These are phyloP conservation scores for Colletotrichum liriopes DNA, from an alignment of 2,329 filamentous ascomycete species.

Conservation along the genomic window DNA sequence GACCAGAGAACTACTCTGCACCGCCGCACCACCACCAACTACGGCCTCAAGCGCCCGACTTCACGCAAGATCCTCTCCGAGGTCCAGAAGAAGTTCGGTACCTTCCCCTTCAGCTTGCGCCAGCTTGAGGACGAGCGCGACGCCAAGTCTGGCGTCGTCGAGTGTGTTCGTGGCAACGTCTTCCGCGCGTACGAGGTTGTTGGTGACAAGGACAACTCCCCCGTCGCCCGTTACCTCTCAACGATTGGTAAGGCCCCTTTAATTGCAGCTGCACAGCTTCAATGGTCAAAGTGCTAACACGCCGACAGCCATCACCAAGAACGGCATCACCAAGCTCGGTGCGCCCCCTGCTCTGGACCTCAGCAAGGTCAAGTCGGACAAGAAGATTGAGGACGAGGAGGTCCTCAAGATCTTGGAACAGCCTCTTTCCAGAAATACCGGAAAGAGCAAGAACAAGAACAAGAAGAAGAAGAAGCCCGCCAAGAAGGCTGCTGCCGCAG, in stretches of 20 bases:
- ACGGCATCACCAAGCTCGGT: constrained; percentile 90
- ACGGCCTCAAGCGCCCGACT: constrained; percentile 93
- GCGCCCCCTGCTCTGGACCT: constrained; percentile 83
- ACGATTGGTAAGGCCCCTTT: constrained; percentile 84
- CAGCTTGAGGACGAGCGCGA: constrained; percentile 97
- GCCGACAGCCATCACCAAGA: constrained; percentile 90
- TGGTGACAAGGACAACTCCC: constrained; percentile 89
- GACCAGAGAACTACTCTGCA: constrained; percentile 92
- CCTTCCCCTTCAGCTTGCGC: constrained; percentile 96
- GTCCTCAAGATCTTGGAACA: constrained; percentile 94
- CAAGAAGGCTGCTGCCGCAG: constrained; percentile 59
- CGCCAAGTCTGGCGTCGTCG: constrained; percentile 95
- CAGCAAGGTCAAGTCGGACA: constrained; percentile 90
- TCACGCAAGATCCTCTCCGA: constrained; percentile 94
- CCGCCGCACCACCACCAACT: constrained; percentile 92
- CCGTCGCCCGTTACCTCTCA: constrained; percentile 89
- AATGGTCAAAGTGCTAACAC: constrained; percentile 23
- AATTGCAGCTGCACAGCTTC: background rate
- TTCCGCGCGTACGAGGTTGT: constrained; percentile 97
- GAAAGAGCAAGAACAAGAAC: constrained; percentile 94
- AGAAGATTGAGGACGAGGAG: constrained; percentile 98
- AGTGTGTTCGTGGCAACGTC: constrained; percentile 94
- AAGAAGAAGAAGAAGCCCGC: constrained; percentile 79
- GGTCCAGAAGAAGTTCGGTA: constrained; percentile 96
- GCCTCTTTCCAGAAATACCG: constrained; percentile 88